These are phyloP conservation scores for Suillus clintonianus DNA, from an alignment of 768 basidiomycete genomes.

Conservation along the genomic window DNA sequence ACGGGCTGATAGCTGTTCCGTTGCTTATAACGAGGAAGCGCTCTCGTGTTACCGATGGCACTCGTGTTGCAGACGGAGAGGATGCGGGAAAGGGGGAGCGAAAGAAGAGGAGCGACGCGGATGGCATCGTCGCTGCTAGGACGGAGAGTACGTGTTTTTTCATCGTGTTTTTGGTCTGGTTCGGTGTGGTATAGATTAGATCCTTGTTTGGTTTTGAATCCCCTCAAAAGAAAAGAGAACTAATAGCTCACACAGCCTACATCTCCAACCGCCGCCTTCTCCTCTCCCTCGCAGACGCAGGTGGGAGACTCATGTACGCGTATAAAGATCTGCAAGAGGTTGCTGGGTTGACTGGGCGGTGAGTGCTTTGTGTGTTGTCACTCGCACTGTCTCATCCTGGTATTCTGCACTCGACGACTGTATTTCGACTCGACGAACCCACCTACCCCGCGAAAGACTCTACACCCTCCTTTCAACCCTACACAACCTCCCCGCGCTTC, in stretches of 20 bases:
- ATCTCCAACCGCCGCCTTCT: conserved; percentile 91
- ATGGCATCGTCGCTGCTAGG: conserved; percentile 45
- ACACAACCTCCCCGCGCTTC: conserved; percentile 65
- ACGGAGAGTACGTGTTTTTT: conserved; percentile 47
- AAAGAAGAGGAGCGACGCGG: conserved; percentile 10
- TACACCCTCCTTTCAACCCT: conserved; percentile 87
- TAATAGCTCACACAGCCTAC: conserved; percentile 53
- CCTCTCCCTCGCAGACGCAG: conserved; percentile 94
- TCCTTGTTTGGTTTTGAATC: not conserved
- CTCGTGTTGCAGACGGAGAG: conserved; percentile 11
- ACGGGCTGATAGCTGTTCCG: conserved; percentile 88
- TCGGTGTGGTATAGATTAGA: not conserved
- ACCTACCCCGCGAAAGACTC: conserved; percentile 44
- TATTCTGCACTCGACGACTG: not conserved
- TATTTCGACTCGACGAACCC: not conserved
- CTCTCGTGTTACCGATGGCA: conserved; percentile 1
- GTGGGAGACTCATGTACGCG: conserved; percentile 93
- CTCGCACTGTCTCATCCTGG: no score
- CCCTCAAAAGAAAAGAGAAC: not conserved
- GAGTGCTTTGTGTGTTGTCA: not conserved
- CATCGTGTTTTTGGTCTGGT: not conserved
- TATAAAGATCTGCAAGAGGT: conserved; percentile 93
- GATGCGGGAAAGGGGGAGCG: conserved; percentile 9
- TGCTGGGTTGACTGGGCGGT: conserved; percentile 82
- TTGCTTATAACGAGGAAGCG: conserved; percentile 65